phyloP scores from a whole-genome alignment of 2,329 filamentous ascomycete genomes.

The Alternaria consortialis region DNA sequence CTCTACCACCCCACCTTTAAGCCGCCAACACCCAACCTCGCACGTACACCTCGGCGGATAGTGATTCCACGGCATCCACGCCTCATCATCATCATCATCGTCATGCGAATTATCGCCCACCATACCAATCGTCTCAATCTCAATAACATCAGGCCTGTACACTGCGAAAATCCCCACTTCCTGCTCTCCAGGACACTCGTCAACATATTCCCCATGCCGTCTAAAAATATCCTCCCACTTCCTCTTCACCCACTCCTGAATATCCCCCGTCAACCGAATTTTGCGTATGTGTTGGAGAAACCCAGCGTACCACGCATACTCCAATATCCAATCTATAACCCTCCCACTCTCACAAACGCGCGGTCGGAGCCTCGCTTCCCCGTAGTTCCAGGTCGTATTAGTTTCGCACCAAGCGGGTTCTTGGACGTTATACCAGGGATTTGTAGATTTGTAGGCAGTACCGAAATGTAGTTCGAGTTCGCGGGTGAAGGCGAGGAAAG shows the following conservation, averaged over 20 bases:
- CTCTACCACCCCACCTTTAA: neutral
- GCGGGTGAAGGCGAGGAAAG: conserved; percentile 12
- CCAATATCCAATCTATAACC: neutral
- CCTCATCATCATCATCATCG: neutral
- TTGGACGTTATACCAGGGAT: conserved; percentile 17
- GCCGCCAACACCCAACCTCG: neutral
- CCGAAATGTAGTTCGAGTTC: conserved; percentile 18
- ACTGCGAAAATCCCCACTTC: neutral
- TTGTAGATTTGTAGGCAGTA: neutral
- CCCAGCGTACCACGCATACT: neutral
- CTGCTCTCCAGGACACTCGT: neutral
- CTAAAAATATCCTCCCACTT: conserved; percentile 27
- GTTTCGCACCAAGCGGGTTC: neutral
- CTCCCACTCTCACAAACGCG: neutral
- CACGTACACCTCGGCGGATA: conserved; percentile 1
- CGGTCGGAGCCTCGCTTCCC: neutral
- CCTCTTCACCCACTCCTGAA: conserved; percentile 27
- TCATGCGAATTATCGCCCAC: neutral
- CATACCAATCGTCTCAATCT: conserved; percentile 3
- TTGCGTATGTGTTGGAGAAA: neutral
- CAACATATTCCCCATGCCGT: neutral
- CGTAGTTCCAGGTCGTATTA: neutral
- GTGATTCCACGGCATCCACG: neutral
- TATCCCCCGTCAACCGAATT: conserved; percentile 10
- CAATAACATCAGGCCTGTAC: neutral